Conservation (phyloP, 2,329 filamentous ascomycete species). For the Aurifilum marmelostoma region DNA sequence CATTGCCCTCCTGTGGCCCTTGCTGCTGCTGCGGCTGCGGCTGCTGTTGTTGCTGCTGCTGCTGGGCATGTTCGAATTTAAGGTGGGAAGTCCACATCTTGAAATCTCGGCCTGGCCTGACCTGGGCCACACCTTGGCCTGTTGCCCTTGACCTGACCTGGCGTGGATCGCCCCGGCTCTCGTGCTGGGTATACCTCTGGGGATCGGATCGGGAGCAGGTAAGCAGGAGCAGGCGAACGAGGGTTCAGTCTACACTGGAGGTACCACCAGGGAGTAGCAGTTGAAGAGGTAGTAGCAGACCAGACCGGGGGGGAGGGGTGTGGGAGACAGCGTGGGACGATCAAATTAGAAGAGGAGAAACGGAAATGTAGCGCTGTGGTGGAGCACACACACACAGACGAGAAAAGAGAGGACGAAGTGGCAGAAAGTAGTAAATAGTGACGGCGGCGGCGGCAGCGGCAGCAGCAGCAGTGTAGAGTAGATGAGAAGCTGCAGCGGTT, state of each 20-base stretch:
- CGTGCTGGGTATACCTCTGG: neutral
- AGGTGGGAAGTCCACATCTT: conserved; percentile 29
- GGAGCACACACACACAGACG: too few relatives aligned
- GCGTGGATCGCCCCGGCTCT: neutral
- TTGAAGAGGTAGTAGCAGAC: neutral
- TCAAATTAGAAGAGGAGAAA: conserved; percentile 5
- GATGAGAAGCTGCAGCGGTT: neutral
- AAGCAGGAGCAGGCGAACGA: neutral
- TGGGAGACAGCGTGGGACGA: conserved; percentile 1
- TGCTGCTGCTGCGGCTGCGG: conserved; percentile 3
- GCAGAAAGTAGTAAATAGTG: neutral
- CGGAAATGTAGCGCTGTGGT: conserved; percentile 2
- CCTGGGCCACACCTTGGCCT: conserved; percentile 1
- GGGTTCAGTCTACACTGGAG: neutral
- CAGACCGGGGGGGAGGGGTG: conserved; percentile 5
- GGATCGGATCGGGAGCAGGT: neutral
- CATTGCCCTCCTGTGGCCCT: conserved; percentile 18
- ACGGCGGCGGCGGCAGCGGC: neutral
- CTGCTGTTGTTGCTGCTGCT: conserved; percentile 8
- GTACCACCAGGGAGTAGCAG: conserved; percentile 3
- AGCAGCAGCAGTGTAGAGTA: neutral
- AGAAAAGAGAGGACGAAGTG: neutral
- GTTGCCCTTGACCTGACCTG: neutral
- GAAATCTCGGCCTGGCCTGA: conserved; percentile 10
- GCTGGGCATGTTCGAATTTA: conserved; percentile 28